Percentiles rank a stretch among this genome's conserved stretches.
These are phyloP conservation scores for Amphibolis antarctica DNA, from an alignment of 106 monocot species.

Conservation along the genomic window DNA sequence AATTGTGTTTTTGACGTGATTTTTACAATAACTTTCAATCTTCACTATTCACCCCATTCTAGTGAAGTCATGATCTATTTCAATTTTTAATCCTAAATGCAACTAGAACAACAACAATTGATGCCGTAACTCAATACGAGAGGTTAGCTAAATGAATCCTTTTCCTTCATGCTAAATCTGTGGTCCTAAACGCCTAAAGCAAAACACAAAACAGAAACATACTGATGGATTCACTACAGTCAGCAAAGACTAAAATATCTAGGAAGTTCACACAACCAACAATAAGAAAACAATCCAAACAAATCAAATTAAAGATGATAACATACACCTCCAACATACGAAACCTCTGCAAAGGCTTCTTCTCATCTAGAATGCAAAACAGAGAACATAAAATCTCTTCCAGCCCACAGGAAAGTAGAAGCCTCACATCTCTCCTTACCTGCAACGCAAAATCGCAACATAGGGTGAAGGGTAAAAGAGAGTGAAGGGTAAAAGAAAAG, in stretches of 20 bases:
- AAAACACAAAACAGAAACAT: no score
- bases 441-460: not conserved
- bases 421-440: constrained; percentile 10
- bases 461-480: not conserved
- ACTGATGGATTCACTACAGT: not conserved
- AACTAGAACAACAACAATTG: no score
- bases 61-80: no score
- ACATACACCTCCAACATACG: constrained; percentile 3
- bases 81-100: no score
- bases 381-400: not conserved
- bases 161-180: no score
- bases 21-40: not conserved
- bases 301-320: not conserved
- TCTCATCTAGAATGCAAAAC: constrained; percentile 4
- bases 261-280: not conserved
- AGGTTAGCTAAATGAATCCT: no score
- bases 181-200: no score
- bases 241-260: not conserved
- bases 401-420: not conserved
- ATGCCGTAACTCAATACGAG: no score
- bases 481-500: not conserved
- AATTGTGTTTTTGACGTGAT: no score
- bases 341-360: constrained; percentile 1
- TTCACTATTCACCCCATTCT: no score
- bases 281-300: not conserved